Conservation (phyloP, 2,329 filamentous ascomycete genomes). For the Chaetomium sp. region DNA sequence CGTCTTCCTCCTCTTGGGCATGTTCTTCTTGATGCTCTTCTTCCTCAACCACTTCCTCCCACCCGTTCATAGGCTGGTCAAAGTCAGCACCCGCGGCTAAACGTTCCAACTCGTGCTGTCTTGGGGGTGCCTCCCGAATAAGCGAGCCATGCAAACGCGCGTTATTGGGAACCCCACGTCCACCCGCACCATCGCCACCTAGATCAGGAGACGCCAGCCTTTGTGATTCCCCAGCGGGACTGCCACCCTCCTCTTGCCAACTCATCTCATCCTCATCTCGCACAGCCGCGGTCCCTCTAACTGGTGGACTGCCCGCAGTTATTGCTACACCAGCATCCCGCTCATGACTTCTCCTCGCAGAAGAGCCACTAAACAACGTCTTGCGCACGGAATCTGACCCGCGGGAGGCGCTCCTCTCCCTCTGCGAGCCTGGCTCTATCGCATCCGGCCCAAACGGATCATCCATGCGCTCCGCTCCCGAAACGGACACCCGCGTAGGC, state of each 20-base stretch:
- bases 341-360: background rate
- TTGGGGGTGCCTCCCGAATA: too few species aligned
- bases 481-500: constrained; percentile 20
- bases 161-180: too few species aligned
- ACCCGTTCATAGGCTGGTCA: background rate
- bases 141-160: too few species aligned
- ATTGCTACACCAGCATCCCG: constrained; percentile 13
- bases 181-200: constrained; percentile 1
- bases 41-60: constrained; percentile 2
- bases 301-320: constrained; percentile 20
- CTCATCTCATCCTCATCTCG: constrained; percentile 34
- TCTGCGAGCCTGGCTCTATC: background rate
- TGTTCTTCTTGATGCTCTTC: constrained; percentile 29
- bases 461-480: constrained; percentile 16
- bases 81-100: too few species aligned
- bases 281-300: constrained; percentile 21
- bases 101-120: too few species aligned
- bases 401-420: too few species aligned
- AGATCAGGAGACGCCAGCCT: constrained; percentile 10
- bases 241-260: constrained; percentile 32
- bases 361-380: constrained; percentile 14
- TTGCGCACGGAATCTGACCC: constrained; percentile 10
- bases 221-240: constrained; percentile 8
- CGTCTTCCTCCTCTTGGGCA: constrained; percentile 29
- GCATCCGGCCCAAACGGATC: constrained; percentile 24